Conservation (phyloP, 2,329 filamentous ascomycete species). For the Juglanconis juglandina region DNA sequence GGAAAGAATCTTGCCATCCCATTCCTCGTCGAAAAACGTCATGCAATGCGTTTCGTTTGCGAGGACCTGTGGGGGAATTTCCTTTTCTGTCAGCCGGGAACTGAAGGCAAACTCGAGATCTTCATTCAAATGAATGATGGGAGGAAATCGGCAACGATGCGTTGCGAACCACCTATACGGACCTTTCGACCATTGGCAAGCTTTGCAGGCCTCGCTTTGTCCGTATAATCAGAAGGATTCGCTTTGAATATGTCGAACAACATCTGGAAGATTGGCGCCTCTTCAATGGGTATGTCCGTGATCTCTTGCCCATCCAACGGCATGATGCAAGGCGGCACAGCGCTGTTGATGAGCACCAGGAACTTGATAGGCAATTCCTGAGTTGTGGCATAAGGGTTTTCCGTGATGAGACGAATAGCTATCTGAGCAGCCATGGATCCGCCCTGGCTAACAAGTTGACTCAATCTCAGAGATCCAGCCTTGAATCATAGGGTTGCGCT, state of each 20-base stretch:
- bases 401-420: slow-evolving; percentile 10
- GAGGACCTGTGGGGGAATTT: neutral
- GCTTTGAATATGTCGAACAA: slow-evolving; percentile 16
- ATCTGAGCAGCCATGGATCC: slow-evolving; percentile 17
- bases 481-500: neutral
- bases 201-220: slow-evolving; percentile 8
- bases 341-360: slow-evolving; percentile 14
- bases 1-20: slow-evolving; percentile 13
- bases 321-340: slow-evolving; percentile 13
- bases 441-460: slow-evolving; percentile 7
- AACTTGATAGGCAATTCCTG: slow-evolving; percentile 18
- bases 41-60: slow-evolving; percentile 13
- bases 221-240: slow-evolving; percentile 10
- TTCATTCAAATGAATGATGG: too few relatives aligned
- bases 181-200: slow-evolving; percentile 16
- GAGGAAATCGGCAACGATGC: neutral
- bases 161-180: neutral
- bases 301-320: slow-evolving; percentile 11
- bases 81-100: neutral
- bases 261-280: slow-evolving; percentile 7
- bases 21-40: slow-evolving; percentile 12
- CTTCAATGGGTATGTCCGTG: slow-evolving; percentile 12
- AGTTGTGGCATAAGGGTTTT: slow-evolving; percentile 15
- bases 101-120: too few relatives aligned
- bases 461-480: neutral